Base-by-base conservation (phyloP, 164 flowering plant genomes). In the Tinospora cordifolia region DNA sequence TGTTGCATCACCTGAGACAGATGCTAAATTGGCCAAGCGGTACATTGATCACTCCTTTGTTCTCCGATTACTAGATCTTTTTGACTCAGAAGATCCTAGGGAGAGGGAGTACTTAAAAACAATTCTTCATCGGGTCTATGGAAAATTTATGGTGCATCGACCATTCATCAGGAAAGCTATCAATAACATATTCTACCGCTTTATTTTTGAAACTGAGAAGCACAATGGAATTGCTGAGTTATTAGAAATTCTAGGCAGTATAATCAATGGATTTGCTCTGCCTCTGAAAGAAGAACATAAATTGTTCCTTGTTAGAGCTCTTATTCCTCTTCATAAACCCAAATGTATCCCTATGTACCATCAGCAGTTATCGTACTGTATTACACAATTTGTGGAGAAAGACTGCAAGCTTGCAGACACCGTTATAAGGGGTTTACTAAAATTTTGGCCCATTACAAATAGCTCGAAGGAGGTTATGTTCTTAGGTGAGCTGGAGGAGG, bases 261-360 rank as follows among this genome's bases (percentile, higher is more conserved):
- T 91, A 26, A 85, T 91, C 40, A 90, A 90, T 81, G 95, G 97
- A 71, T 91, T 90, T 84, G 90, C 93, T 63, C 68, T 91, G 75
- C 97, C 97, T 12, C 81, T 91, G 70, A 91, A 91, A 75, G 97
- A 91, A 75, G 95, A 91, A 60, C 95, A 91, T 72, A 91, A 90
- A 66, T 58, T 86, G 68, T 91, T 87, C 75, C 91, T 91, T 74
- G 80, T 85, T 44, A 80, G 87, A 25, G 87, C 82, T 0, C 75
- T 91, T 21, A 87, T 91, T 75, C 97, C 95, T n/a, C 81, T 91
- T 62, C 97, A 91, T 77, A 91, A 88, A 74, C 97, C 97, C 10
- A 90, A 83, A 73, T 87, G 88, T 79, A 77, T 91, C 51, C 80
- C 86, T 30, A 81, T 83, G 88, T 91, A 90, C 77, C 93, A 91